Base-by-base conservation (phyloP, 805 yeast genomes). In the Cyberlindnera maritima region DNA sequence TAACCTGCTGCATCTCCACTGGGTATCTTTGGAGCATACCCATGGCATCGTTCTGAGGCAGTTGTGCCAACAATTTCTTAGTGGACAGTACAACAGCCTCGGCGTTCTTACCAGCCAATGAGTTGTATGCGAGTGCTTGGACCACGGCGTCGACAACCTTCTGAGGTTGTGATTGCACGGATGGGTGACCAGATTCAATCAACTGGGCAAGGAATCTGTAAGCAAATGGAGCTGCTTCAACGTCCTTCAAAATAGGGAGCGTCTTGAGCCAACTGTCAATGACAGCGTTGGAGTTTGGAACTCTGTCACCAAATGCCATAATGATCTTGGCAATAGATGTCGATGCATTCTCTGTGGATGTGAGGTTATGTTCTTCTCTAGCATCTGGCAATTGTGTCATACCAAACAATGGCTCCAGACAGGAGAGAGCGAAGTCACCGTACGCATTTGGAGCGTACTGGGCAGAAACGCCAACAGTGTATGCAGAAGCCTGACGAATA, bases 401-500 rank as follows among this genome's bases (percentile, higher is more conserved):
- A 55, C 82, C 82, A 59, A 85, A 77, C 65, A 94, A 75, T 17
- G 88, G 81, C 53, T 82, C 88, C 53, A 92, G 70, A n/a, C 89
- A 76, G 9, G 84, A 79, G 23, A 87, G 63, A 44, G 85, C 79
- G 46, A 85, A 77, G 29, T 83, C 82, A 19, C 74, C 74, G 62
- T 82, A 88, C 2, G 71, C 62, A 3, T 68, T 63, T 13, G 92
- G 89, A 8, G 96, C 96, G 55, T 75, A 72, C 63, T 86, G 90
- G 2, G 96, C 96, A 50, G 94, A 85, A 19, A 80, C 82, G 25
- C 99, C 98, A 47, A 91, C 79, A 32, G 87, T 79, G 58, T 83
- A 85, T 1, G 94, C 80, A 3, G 96, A 91, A 12, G 88, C 88
- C 70, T 94, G 97, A 57, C 97, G 84, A 32, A 91, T 74, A 5